Base-by-base conservation (phyloP, 129 eudicot genomes). In the Flaveria linearis region DNA sequence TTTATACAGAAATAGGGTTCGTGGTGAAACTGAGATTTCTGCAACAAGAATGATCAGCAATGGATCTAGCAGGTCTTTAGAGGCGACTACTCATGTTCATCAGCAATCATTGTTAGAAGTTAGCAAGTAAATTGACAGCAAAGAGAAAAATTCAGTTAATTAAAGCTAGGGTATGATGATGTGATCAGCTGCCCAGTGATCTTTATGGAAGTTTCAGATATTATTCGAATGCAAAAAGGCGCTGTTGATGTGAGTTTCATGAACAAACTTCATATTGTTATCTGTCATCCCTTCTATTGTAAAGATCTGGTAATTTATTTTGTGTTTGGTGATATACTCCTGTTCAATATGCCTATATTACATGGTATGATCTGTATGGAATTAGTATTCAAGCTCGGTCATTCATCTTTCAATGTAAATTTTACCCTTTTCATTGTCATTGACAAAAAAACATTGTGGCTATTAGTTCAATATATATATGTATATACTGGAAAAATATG, bases 1-100 rank as follows among this genome's bases (percentile, higher is more conserved):
- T 81, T 69, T 94, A 28, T 65, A 49, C 36, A 84, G 98, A 91
- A 68, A 56, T 77, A 83, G 33, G 75, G 43, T 39, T 68, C 39
- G 39, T 64, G 65, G 69, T 76, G 87, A 81, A 72, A 80, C 51
- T 41, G 73, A 67, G 68, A 45, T 72, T 46, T 69, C 77, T 69
- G 79, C 78, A 45, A 52, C 77, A 67, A 80, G 79, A 73, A 77
- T 79, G 71, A 51, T 76, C 55, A 82, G 69, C 60, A 47, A 53
- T 71, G 78, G 79, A 57, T 53, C 84, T 73, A 46, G 80, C 76
- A 73, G 75, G 36, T 76, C 80, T 56, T 72, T 76, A 18, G 78
- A 72, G 81, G 75, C 71, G 39, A 36, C 30, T 79, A 33, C 69
- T 55, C 62, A 47, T 83, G 72, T 43, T 77, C 60, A 55, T 84